phyloP scores from a whole-genome alignment of 2,329 filamentous ascomycete genomes.

The Alternaria sp. region DNA sequence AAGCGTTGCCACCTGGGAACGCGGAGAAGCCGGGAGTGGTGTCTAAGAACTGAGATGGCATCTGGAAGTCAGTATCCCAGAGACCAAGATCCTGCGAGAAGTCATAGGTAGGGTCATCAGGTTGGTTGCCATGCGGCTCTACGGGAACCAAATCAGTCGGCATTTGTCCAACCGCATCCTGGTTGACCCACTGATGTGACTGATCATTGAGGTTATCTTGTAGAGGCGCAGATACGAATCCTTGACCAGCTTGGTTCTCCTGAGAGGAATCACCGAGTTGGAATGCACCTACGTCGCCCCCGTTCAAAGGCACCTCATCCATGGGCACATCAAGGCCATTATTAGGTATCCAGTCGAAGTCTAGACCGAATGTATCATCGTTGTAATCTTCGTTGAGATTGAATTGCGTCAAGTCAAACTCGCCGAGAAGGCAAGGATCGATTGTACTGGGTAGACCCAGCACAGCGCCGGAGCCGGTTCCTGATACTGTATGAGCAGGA shows the following conservation, averaged over 20 bases:
- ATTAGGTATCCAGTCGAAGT: background rate
- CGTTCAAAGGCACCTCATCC: background rate
- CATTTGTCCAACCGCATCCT: background rate
- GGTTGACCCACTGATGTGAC: background rate
- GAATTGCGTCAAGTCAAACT: conserved; percentile 3
- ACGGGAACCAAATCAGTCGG: background rate
- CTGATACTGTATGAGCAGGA: background rate
- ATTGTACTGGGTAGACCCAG: conserved; percentile 10
- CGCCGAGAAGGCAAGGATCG: conserved; percentile 2
- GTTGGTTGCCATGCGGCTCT: background rate
- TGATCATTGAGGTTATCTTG: background rate
- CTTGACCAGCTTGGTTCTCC: background rate
- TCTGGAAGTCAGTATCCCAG: background rate
- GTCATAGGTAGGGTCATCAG: background rate
- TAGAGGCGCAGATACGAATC: background rate
- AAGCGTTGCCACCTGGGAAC: conserved; percentile 3
- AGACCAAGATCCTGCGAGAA: background rate
- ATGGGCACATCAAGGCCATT: background rate
- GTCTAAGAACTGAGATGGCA: background rate
- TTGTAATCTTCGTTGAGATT: background rate
- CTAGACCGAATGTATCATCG: background rate
- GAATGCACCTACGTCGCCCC: background rate
- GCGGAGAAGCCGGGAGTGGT: conserved; percentile 12
- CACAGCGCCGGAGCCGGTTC: conserved; percentile 4
- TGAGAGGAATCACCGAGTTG: background rate